Base-by-base conservation (phyloP, 331 rosid species). In the Acacia concinna region DNA sequence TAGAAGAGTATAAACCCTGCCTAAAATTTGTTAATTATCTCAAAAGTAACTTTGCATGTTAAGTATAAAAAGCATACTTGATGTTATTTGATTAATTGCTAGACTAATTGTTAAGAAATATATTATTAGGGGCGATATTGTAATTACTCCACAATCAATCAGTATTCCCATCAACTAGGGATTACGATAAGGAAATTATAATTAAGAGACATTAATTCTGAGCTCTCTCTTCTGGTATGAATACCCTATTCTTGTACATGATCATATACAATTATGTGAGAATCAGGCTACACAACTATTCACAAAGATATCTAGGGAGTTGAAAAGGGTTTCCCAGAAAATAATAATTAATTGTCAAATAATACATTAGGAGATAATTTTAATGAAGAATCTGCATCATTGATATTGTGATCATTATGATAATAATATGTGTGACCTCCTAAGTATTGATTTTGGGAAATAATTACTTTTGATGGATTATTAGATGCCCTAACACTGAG, bases 401-500 rank as follows among this genome's bases (percentile, higher is more conserved):
- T 6, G 23, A 49, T 49, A 8, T 49, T 49, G 23, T 49, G 57
- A 18, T 49, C 21, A 18, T 49, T 49, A 49, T 49, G 56, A 49
- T 18, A 18, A 49, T 49, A 18, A 18, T 6, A 41, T 32, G 71
- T 37, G 32, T n/a, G 20, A 11, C 10, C 72, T 67, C 47, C 44
- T n/a, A 38, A 38, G 8, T 35, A 4, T 40, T 35, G 30, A 37
- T 66, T 37, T 35, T 35, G 12, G 23, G 18, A 66, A 66, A 35
- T n/a, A 11, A 66, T 0, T 35, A 2, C 25, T 37, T 37, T 67
- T 67, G 10, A n/a, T 21, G 32, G 20, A n/a, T 8, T 67, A 67
- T 11, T 80, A 51, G 65, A 57, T 77, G 79, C 51, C 63, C 80
- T 80, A 52, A 59, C 65, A 21, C 77, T 51, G 63, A 63, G 43